Evolutionary conservation across 2,329 filamentous ascomycete species (phyloP), one percentile per base, ranked within the genome.

Genomic region (Phialocephala sp.): DNA sequence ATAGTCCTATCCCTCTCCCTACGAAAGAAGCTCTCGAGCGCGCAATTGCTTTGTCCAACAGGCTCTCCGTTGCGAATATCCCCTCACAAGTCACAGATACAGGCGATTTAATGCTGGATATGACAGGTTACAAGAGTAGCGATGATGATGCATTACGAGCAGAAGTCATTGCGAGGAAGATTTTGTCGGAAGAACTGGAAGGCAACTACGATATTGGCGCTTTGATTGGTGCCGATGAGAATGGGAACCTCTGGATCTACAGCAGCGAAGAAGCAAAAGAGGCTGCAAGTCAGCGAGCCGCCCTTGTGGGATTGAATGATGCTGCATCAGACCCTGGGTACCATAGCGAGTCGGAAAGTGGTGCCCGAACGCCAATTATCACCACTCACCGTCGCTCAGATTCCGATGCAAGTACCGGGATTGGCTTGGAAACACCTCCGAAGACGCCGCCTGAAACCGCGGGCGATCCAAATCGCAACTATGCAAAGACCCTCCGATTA

Each of bases 181-280:
- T 99, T 59, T 85, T 99, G 14, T 90, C 93, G 0, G 93, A 99
- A 76, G 94, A 98, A 79, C 81, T 98, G 15, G 92, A 97, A 73
- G 95, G 94, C 24, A 93, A 94, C 75, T 97, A 97, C 77, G 95
- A 99, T 76, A 97, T 99, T 72, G 95, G 95, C 6, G 91, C 94
- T 1, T 84, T 99, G 36, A 97, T 99, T 72, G 95, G 94, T 14
- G 94, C 95, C 54, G 95, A 99, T 75, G 93, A 97, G 75, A 89
- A 95, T 66, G 95, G 95, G 8, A 99, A 99, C 74, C 84, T 99
- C n/a, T 98, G 95, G 94, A 98, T 99, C 71, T 99, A 99, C 80
- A 95, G 93, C 79, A 98, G 94, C 73, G 94, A 98, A 77, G 94
- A 97, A 75, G 93, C 95, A 27, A 98, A 97, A 76, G 91, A 95